Evolutionary conservation across 805 yeast genomes (phyloP).

Genomic region (Candida xyloterini): DNA sequence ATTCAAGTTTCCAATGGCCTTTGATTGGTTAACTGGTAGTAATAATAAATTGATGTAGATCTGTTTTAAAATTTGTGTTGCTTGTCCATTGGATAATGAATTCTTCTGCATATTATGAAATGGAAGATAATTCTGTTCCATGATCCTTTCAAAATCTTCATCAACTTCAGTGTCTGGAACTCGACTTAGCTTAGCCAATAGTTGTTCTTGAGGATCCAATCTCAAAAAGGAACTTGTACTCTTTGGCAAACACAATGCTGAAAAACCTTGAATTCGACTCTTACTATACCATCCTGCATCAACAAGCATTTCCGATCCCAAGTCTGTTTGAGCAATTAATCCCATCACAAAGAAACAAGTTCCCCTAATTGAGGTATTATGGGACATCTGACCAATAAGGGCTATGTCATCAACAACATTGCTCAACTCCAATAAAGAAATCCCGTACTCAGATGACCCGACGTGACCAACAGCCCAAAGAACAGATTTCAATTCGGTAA

Average conservation of each 20-base stretch:
- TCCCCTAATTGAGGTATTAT: slow-evolving; percentile 63
- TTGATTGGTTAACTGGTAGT: slow-evolving; percentile 27
- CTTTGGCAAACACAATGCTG: slow-evolving; percentile 29
- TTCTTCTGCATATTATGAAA: slow-evolving; percentile 19
- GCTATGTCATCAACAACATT: slow-evolving; percentile 54
- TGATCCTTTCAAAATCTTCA: slow-evolving; percentile 20
- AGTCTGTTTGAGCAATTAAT: slow-evolving; percentile 62
- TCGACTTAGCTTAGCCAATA: slow-evolving; percentile 4
- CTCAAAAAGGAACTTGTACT: slow-evolving; percentile 20
- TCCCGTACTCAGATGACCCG: slow-evolving; percentile 70
- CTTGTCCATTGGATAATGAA: slow-evolving; percentile 1
- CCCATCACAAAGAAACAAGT: slow-evolving; percentile 79
- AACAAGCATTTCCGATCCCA: slow-evolving; percentile 82
- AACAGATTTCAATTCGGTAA: slow-evolving; percentile 60
- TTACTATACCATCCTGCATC: slow-evolving; percentile 72
- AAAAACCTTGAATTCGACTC: slow-evolving; percentile 39
- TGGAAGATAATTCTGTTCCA: slow-evolving; percentile 31
- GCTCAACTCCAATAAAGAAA: slow-evolving; percentile 47
- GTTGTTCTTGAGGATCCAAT: slow-evolving; percentile 6
- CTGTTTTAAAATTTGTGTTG: slow-evolving; percentile 21
- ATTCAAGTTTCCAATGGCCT: slow-evolving; percentile 39
- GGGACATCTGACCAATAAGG: slow-evolving; percentile 43
- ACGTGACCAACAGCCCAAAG: slow-evolving; percentile 88
- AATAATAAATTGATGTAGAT: slow-evolving; percentile 29
- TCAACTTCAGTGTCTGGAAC: slow-evolving; percentile 12